Base-by-base conservation (phyloP, 331 rosid species). In the Arachis monticola region DNA sequence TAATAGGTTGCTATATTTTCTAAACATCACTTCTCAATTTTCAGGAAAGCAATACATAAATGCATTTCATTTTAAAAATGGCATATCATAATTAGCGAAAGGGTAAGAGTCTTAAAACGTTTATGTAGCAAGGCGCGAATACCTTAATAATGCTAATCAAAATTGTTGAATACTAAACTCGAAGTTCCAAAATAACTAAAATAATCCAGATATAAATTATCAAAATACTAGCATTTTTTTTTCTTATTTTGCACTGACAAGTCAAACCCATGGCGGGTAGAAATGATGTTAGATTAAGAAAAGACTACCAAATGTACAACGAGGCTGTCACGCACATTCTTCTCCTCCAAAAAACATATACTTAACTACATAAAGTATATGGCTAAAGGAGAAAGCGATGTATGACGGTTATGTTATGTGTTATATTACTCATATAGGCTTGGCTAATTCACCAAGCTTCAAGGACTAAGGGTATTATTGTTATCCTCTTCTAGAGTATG, bases 381-480 rank as follows among this genome's bases (percentile, higher is more conserved):
- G 76, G 61, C 40, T 47, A 81, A 84, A 70, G 81, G 78, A 77
- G 75, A 65, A 80, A 11, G n/a, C 31, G 40, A 12, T 14, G 47
- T 64, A 13, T 2, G 31, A 17, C 32, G 53, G 11, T 51, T 10
- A 1, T 14, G 48, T 44, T 44, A 8, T 22, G 13, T 53, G 30
- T 53, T 35, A 35, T 35, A 35, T 35, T 0, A 35, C 3, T 35
- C 40, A 35, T 35, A 35, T 35, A 35, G 76, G 3, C 76, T 31
- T 83, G 65, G 77, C 73, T 35, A 48, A 40, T 42, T 60, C 70
- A 57, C 79, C 67, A 76, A 65, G 63, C 65, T 66, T 60, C 48
- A 14, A 4, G 67, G 73, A 73, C 72, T 61, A 78, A 80, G 85
- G 79, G 62, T 78, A 85, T 86, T 88, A 50, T 12, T 11, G 1